A percentile compares a stretch with the other conserved stretches of the same genome.
These are phyloP conservation scores for Ceratocystis albifundus DNA, from an alignment of 2,329 filamentous ascomycete species.

Conservation along the genomic window DNA sequence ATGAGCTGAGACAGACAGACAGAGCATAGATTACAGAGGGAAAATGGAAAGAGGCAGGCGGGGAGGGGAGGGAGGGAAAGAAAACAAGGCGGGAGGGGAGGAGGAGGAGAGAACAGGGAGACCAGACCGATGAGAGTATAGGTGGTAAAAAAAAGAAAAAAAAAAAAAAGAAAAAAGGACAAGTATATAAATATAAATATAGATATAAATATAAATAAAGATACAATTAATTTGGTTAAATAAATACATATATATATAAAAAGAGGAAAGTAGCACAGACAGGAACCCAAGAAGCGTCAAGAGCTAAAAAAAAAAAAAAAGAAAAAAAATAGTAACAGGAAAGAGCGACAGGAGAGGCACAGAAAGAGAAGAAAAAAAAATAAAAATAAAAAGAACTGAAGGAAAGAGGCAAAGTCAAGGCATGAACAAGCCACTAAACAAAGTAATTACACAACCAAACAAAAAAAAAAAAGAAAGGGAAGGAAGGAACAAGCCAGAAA, in stretches of 20 bases:
- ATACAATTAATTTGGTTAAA: no score
- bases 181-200: not conserved
- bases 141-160: not conserved
- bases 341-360: not conserved
- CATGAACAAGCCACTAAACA: not conserved
- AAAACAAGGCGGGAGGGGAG: not conserved
- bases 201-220: not conserved
- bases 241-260: no score
- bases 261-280: not conserved
- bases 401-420: not conserved
- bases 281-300: not conserved
- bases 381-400: not conserved
- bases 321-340: not conserved
- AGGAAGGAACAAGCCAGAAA: not conserved
- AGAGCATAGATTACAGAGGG: not conserved
- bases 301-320: not conserved
- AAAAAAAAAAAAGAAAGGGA: not conserved
- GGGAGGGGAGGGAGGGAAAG: not conserved
- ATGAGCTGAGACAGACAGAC: constrained; percentile 3
- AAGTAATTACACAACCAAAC: not conserved
- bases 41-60: not conserved
- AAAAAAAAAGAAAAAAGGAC: not conserved
- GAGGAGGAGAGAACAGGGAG: not conserved
- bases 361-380: constrained; percentile 3
- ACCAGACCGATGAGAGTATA: not conserved